Evolutionary conservation across 2,329 filamentous ascomycete genomes (phyloP).

Genomic region (Fusarium siculi): DNA sequence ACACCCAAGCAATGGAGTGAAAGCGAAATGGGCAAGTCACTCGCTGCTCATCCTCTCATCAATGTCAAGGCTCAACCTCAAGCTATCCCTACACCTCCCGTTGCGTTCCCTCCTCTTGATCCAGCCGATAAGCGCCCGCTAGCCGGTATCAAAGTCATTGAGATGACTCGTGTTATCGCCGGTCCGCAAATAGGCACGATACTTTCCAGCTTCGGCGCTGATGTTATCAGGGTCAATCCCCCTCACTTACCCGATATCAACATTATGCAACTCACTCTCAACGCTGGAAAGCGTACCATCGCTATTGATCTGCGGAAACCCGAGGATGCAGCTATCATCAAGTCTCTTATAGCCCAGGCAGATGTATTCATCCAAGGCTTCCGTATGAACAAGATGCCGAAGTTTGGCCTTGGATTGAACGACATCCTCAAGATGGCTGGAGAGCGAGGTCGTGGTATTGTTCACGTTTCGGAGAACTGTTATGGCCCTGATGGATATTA

Average conservation of each 20-base stretch:
- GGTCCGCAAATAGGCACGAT: constrained; percentile 17
- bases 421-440: constrained; percentile 19
- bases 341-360: constrained; percentile 1
- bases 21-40: constrained; percentile 21
- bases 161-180: constrained; percentile 24
- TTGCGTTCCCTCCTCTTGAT: constrained; percentile 1
- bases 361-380: constrained; percentile 21
- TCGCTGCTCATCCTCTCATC: constrained; percentile 7
- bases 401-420: constrained; percentile 12
- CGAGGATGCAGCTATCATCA: neutral
- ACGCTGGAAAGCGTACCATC: constrained; percentile 20
- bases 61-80: constrained; percentile 10
- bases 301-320: constrained; percentile 18
- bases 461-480: constrained; percentile 74
- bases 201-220: constrained; percentile 10
- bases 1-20: constrained; percentile 23
- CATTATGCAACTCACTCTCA: constrained; percentile 17
- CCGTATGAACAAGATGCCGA: constrained; percentile 28
- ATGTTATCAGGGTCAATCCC: constrained; percentile 8
- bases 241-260: constrained; percentile 21
- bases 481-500: constrained; percentile 69
- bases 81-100: constrained; percentile 1
- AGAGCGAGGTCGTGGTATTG: constrained; percentile 65
- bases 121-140: neutral
- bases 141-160: constrained; percentile 3